Conservation (phyloP, 805 yeast genomes). For the Debaryomyces tyrocola region DNA sequence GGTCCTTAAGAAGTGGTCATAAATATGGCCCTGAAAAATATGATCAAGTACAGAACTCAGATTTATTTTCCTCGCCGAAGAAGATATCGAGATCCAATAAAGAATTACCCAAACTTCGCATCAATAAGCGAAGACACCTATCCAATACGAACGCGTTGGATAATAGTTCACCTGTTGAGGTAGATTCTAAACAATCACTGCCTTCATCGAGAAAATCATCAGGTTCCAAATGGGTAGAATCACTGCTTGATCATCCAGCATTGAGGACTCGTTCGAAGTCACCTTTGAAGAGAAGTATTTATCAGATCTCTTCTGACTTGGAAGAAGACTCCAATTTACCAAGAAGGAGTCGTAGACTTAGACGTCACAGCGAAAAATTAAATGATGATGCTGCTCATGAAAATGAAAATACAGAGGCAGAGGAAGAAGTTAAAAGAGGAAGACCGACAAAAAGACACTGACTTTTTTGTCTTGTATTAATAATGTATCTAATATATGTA, state of each 20-base stretch:
- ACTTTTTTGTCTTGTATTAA: neutral
- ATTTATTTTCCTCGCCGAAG: neutral
- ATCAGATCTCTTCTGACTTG: conserved; percentile 16
- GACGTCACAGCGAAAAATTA: neutral
- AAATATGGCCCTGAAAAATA: conserved; percentile 11
- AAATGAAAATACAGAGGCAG: neutral
- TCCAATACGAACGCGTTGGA: neutral
- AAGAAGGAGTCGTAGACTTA: conserved; percentile 6
- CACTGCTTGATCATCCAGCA: conserved; percentile 25
- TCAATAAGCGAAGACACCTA: conserved; percentile 3
- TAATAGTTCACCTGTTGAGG: conserved; percentile 1
- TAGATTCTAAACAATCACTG: neutral
- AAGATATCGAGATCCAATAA: neutral
- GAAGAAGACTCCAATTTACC: conserved; percentile 6
- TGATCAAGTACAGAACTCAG: neutral
- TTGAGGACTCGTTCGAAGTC: conserved; percentile 35
- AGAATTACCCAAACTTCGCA: neutral
- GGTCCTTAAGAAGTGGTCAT: conserved; percentile 26
- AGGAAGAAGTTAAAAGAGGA: conserved; percentile 13
- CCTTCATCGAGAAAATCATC: conserved; percentile 3
- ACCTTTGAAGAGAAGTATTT: conserved; percentile 27
- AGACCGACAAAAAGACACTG: conserved; percentile 11
- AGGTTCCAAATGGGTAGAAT: neutral
- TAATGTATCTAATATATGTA: neutral
- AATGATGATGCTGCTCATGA: neutral